These are phyloP conservation scores for Leptodontidium sp. DNA, from an alignment of 2,329 filamentous ascomycete genomes.

Conservation along the genomic window DNA sequence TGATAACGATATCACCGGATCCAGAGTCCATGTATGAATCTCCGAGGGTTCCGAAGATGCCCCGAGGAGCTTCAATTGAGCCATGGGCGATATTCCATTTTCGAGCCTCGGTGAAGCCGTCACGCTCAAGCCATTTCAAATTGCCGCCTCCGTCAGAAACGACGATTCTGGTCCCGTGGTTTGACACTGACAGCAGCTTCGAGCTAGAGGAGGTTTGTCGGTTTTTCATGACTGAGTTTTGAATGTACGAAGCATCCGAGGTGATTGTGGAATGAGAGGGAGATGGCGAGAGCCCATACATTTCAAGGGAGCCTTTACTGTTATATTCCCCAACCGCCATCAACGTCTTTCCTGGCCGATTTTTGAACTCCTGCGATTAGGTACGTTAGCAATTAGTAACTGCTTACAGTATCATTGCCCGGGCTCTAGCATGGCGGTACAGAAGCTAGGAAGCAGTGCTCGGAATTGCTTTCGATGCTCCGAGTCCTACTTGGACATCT, in stretches of 20 bases:
- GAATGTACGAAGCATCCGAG: slow-evolving; percentile 47
- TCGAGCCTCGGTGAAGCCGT: slow-evolving; percentile 71
- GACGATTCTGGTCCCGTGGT: slow-evolving; percentile 83
- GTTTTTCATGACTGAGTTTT: slow-evolving; percentile 71
- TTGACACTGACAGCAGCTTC: slow-evolving; percentile 81
- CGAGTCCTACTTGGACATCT: background rate
- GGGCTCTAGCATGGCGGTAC: background rate
- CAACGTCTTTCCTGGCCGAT: slow-evolving; percentile 67
- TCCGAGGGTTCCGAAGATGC: slow-evolving; percentile 59
- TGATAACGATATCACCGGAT: slow-evolving; percentile 79
- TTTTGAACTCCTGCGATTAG: slow-evolving; percentile 55
- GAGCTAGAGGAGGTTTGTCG: slow-evolving; percentile 83
- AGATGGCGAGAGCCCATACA: slow-evolving; percentile 71
- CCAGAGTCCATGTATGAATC: slow-evolving; percentile 50
- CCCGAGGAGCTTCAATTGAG: slow-evolving; percentile 54
- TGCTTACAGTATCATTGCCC: no score
- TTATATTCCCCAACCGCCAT: slow-evolving; percentile 91
- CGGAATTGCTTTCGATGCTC: background rate
- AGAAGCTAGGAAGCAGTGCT: background rate
- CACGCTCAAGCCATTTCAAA: slow-evolving; percentile 90
- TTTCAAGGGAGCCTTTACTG: slow-evolving; percentile 85
- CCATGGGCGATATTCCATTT: slow-evolving; percentile 63
- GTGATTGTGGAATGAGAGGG: slow-evolving; percentile 38
- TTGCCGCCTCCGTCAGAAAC: slow-evolving; percentile 85
- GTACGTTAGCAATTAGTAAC: background rate